Evolutionary conservation across 1,284 basidiomycete species (phyloP).

Genomic region (Lignosus rhinocerotis): DNA sequence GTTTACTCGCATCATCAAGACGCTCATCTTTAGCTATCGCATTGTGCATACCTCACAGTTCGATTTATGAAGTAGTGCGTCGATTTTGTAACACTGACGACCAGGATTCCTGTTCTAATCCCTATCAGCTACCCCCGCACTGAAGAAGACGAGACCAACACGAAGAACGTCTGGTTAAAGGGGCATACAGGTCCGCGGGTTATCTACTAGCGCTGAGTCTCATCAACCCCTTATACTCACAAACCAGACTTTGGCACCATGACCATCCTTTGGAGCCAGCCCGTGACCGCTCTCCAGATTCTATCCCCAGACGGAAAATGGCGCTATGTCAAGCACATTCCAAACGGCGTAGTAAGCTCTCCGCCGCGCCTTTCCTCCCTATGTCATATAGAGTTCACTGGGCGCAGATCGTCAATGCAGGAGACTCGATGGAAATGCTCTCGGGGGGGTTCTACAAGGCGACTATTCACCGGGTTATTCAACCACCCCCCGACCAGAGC

Average conservation of each 20-base stretch:
- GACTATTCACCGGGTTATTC: constrained; percentile 44
- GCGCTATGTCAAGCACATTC: constrained; percentile 60
- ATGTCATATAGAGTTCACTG: background rate
- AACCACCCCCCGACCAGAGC: constrained; percentile 51
- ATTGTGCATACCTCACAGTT: constrained; percentile 11
- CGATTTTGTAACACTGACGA: background rate
- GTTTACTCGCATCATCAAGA: too few species aligned
- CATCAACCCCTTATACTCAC: background rate
- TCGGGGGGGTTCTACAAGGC: constrained; percentile 47
- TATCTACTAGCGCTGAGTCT: background rate
- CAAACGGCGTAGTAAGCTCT: constrained; percentile 51
- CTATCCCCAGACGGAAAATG: constrained; percentile 50
- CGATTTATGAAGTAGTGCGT: constrained; percentile 41
- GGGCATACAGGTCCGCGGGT: constrained; percentile 52
- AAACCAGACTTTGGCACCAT: constrained; percentile 52
- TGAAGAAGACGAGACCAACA: constrained; percentile 50
- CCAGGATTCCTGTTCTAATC: background rate
- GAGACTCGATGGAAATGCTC: constrained; percentile 44
- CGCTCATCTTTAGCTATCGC: background rate
- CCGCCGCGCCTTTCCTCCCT: background rate
- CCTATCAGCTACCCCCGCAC: constrained; percentile 33
- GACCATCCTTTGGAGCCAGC: constrained; percentile 60
- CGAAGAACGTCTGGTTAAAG: constrained; percentile 60
- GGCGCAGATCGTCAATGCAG: constrained; percentile 38
- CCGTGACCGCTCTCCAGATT: constrained; percentile 59